Conservation (phyloP, 306 rosid species). For the Cicer judaicum region DNA sequence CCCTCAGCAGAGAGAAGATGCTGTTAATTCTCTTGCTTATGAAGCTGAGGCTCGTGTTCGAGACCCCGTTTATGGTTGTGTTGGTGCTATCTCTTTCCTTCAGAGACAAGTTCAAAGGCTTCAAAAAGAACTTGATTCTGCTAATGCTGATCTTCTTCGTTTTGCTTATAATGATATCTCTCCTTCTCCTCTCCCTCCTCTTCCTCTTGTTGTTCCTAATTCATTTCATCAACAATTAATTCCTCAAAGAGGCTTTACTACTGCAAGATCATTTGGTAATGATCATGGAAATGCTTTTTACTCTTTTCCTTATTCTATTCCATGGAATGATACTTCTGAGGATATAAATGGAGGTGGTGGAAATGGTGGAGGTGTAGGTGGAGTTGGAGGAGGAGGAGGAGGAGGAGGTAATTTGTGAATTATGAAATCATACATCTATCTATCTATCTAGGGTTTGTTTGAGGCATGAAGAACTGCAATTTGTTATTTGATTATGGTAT, state of each 20-base stretch:
- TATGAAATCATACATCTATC: constrained; percentile 10
- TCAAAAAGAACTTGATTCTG: constrained; percentile 85
- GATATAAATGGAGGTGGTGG: constrained; percentile 54
- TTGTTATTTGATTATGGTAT: constrained; percentile 9
- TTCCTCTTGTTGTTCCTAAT: constrained; percentile 6
- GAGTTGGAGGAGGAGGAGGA: constrained; percentile 52
- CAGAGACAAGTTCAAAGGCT: constrained; percentile 89
- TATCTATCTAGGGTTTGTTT: constrained; percentile 60
- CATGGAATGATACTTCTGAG: constrained; percentile 65
- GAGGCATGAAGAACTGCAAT: constrained; percentile 18
- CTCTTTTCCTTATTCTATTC: constrained; percentile 63
- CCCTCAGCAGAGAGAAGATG: constrained; percentile 91
- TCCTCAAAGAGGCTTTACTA: constrained; percentile 12
- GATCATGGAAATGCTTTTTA: constrained; percentile 48
- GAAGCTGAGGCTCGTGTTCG: constrained; percentile 94
- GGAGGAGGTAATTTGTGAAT: constrained; percentile 57
- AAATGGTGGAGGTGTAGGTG: constrained; percentile 39
- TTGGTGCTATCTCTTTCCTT: constrained; percentile 89
- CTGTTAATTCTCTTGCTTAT: constrained; percentile 90
- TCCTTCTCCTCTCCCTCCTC: constrained; percentile 28
- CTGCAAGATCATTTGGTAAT: constrained; percentile 45
- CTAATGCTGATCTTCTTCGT: constrained; percentile 79
- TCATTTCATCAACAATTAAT: constrained; percentile 34
- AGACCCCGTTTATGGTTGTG: constrained; percentile 94
- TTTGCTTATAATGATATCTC: constrained; percentile 68